Conservation (phyloP, 495 filamentous ascomycete species). For the Podospora anserina region DNA sequence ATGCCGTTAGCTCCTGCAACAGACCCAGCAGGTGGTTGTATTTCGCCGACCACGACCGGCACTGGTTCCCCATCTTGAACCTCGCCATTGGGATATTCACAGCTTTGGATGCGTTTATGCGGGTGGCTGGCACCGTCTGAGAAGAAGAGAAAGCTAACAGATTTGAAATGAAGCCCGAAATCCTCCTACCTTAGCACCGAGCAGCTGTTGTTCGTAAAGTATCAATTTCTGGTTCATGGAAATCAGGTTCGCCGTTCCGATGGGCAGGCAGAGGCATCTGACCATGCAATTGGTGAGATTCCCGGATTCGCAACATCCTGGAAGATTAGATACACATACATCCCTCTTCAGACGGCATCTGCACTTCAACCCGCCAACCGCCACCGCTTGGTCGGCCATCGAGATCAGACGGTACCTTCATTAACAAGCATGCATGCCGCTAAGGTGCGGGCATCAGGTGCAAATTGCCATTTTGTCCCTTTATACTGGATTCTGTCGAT, state of each 20-base stretch:
- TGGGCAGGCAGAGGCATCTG: background rate
- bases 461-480: background rate
- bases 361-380: background rate
- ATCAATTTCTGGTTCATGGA: background rate
- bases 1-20: constrained; percentile 18
- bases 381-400: background rate
- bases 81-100: background rate
- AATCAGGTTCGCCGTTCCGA: background rate
- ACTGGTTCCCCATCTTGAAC: background rate
- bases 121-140: background rate
- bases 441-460: background rate
- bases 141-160: background rate
- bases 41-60: constrained; percentile 13
- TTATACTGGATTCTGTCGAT: background rate
- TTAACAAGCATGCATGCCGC: background rate
- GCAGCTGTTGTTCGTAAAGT: no score
- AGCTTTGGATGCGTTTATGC: background rate
- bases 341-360: background rate
- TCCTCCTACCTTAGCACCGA: no score
- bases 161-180: background rate
- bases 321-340: background rate
- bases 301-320: background rate
- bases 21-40: constrained; percentile 1
- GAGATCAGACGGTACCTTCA: background rate
- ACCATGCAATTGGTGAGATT: background rate